Base-by-base conservation (phyloP, 2,329 filamentous ascomycete genomes). In the Monilinia vaccinii-corymbosi region DNA sequence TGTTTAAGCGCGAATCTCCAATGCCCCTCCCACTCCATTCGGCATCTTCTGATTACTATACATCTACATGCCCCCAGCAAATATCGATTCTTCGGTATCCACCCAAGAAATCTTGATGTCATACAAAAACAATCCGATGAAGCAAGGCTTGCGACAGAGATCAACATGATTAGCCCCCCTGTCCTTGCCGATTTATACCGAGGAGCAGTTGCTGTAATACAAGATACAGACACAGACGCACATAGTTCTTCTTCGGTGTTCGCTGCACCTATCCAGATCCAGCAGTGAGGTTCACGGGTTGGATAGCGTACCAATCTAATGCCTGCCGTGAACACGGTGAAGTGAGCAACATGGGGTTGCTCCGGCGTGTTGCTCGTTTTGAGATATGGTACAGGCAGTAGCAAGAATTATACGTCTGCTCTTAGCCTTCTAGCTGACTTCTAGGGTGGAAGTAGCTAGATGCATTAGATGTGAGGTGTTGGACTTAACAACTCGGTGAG, bases 211-310 rank as follows among this genome's bases (percentile, higher is more conserved):
- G 50, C 36, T 21, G 50, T 40, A 5, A 25, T 32, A 53, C 50
- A 53, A 31, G 50, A 53, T 44, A 53, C n/a, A 53, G 50, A 42
- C 50, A 53, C 46, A n/a, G 46, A 7, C 25, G 25, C 23, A 53
- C 50, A 53, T 44, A 32, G 8, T 16, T 42, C 50, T 53, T 53
- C 50, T 53, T 53, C 36, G 42, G 36, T 53, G 42, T 23, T 53
- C 50, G 36, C 50, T 53, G 50, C 50, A 53, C 50, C 50, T 53
- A 53, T 53, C 50, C 50, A 36, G 50, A 53, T 53, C 50, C 50
- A 53, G 50, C 36, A 44, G 36, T 53, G 31, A 53, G 50, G 50
- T 53, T 53, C 50, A 53, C 50, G 36, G 50, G 36, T 31, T 42
- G 50, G 25, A 42, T 21, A 21, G 50, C 42, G 36, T 21, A 53